Conservation (phyloP, 2,329 filamentous ascomycete genomes). For the Colletotrichum tropicicola region DNA sequence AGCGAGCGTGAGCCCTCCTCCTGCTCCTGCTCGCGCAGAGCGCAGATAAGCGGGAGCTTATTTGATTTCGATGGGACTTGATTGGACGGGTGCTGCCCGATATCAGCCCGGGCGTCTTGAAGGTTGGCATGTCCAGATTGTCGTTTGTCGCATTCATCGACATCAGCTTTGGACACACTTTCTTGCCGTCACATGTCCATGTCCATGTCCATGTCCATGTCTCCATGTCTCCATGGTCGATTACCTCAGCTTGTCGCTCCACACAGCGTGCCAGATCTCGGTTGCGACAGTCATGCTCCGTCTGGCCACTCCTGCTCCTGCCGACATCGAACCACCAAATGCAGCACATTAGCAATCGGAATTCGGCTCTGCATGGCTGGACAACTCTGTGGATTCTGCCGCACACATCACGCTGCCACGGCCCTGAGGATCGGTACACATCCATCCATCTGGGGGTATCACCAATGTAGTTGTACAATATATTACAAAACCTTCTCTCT, state of each 20-base stretch:
- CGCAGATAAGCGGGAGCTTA: slow-evolving; percentile 13
- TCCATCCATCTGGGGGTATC: slow-evolving; percentile 4
- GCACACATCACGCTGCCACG: no score
- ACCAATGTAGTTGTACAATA: slow-evolving; percentile 19
- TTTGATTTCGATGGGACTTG: slow-evolving; percentile 4
- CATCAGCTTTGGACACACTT: no score
- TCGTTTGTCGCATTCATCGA: no score
- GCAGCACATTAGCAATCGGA: slow-evolving; percentile 7
- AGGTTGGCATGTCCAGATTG: no score
- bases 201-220: neutral
- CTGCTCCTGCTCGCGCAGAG: neutral
- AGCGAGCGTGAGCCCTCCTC: neutral
- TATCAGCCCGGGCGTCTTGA: no score
- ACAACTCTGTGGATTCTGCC: neutral
- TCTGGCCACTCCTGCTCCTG: slow-evolving; percentile 13
- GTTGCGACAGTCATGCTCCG: neutral
- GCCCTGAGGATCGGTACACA: neutral
- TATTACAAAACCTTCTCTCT: neutral
- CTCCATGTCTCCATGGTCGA: neutral
- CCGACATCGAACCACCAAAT: neutral
- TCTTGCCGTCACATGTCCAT: neutral
- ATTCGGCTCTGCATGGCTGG: neutral
- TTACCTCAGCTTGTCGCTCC: neutral
- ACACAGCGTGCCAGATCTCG: no score
- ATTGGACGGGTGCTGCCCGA: slow-evolving; percentile 2